Conservation (phyloP, 1,139 yeast species). For the Hansenula sp. region DNA sequence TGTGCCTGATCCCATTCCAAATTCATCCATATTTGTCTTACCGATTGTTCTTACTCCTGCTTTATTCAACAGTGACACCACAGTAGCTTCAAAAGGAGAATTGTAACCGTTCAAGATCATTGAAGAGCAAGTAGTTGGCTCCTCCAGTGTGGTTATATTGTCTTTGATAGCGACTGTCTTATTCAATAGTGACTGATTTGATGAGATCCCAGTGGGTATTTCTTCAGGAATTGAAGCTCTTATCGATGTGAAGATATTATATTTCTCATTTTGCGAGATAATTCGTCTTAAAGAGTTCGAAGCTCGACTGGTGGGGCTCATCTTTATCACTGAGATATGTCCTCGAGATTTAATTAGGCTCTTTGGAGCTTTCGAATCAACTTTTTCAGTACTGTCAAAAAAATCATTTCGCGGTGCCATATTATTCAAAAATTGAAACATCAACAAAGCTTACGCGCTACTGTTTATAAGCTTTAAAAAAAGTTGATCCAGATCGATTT, state of each 20-base stretch:
- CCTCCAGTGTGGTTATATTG: constrained; percentile 63
- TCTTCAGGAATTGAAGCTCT: constrained; percentile 16
- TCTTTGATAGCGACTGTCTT: constrained; percentile 59
- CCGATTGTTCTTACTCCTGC: constrained; percentile 62
- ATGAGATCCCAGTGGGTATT: neutral
- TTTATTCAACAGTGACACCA: constrained; percentile 45
- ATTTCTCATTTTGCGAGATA: constrained; percentile 21
- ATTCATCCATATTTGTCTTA: constrained; percentile 93
- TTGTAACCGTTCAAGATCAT: constrained; percentile 49
- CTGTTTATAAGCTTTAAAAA: no score
- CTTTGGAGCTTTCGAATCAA: no score
- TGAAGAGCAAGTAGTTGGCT: constrained; percentile 78
- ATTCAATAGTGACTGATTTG: constrained; percentile 8
- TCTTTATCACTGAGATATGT: no score
- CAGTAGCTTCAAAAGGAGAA: constrained; percentile 85
- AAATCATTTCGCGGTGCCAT: no score
- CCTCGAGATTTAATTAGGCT: no score
- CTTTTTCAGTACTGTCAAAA: no score
- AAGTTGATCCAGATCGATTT: neutral
- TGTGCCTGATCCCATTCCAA: constrained; percentile 90
- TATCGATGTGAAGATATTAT: constrained; percentile 35
- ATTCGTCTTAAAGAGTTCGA: constrained; percentile 4
- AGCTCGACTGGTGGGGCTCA: neutral
- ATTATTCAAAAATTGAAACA: no score
- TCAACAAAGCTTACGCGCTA: no score